Evolutionary conservation across 1,139 yeast genomes (phyloP).

Genomic region (Arxiozyma heterogenica): DNA sequence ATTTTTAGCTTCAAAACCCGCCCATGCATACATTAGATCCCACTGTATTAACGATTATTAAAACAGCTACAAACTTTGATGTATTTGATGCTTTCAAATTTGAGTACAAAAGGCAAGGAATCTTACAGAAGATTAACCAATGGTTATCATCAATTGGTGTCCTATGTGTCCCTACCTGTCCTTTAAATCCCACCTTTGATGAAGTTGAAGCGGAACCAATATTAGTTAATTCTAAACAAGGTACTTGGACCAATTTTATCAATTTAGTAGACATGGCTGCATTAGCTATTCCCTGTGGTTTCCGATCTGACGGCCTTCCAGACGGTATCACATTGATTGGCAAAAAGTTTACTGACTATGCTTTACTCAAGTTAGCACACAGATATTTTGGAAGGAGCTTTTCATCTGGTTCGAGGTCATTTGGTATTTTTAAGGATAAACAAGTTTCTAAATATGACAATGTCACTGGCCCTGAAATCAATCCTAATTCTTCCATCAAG

Average conservation of each 20-base stretch:
- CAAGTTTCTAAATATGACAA: conserved; percentile 31
- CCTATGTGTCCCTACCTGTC: conserved; percentile 85
- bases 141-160: conserved; percentile 58
- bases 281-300: conserved; percentile 83
- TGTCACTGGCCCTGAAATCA: conserved; percentile 35
- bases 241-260: conserved; percentile 94
- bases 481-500: conserved; percentile 38
- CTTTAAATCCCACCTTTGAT: conserved; percentile 74
- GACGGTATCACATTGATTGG: conserved; percentile 83
- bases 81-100: conserved; percentile 79
- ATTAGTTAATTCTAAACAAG: conserved; percentile 75
- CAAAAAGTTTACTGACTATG: conserved; percentile 76
- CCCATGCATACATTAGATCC: conserved; percentile 69
- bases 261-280: conserved; percentile 91
- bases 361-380: conserved; percentile 73
- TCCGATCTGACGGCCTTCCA: conserved; percentile 75
- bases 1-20: conserved; percentile 64
- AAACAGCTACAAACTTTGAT: conserved; percentile 63
- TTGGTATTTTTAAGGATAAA: conserved; percentile 35
- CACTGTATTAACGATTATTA: conserved; percentile 67
- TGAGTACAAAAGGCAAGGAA: conserved; percentile 75
- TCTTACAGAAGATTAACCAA: conserved; percentile 54
- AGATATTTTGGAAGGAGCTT: conserved; percentile 49
- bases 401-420: conserved; percentile 38
- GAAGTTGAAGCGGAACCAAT: conserved; percentile 74